A percentile compares a stretch with the other conserved stretches of the same genome.
phyloP scores from a whole-genome alignment of 768 basidiomycete genomes.

The Xerocomus spinulosus region DNA sequence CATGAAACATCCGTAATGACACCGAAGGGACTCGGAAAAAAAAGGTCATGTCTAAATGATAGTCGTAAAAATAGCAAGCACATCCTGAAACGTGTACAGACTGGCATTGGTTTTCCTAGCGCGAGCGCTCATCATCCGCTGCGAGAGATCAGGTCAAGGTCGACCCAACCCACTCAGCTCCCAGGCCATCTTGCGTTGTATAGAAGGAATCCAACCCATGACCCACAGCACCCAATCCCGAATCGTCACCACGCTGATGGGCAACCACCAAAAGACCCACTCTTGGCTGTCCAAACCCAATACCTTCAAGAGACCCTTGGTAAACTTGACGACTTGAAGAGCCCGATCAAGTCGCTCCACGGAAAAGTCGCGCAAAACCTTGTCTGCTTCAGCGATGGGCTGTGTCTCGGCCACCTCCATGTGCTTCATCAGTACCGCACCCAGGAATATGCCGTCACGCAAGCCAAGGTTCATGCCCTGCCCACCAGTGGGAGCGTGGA shows the following conservation, averaged over 20 bases:
- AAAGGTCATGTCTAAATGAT: too few species aligned
- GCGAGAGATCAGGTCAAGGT: too few species aligned
- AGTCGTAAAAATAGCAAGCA: too few species aligned
- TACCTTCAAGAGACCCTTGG: conserved; percentile 32
- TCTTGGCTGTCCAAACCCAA: conserved; percentile 17
- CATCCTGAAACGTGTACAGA: too few species aligned
- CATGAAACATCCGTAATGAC: too few species aligned
- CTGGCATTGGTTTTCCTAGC: too few species aligned
- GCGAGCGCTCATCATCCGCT: too few species aligned
- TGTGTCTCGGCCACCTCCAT: conserved; percentile 15
- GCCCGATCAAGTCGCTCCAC: conserved; percentile 36
- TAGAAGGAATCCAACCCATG: conserved; percentile 15
- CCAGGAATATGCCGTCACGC: conserved; percentile 48
- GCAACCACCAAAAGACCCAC: conserved; percentile 26
- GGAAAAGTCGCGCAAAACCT: conserved; percentile 35
- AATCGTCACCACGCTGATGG: conserved; percentile 22
- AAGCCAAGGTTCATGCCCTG: conserved; percentile 60
- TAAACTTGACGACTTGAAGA: conserved; percentile 39
- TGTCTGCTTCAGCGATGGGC: conserved; percentile 24
- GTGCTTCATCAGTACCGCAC: conserved; percentile 38
- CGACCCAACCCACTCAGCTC: conserved; percentile 26
- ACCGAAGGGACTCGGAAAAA: too few species aligned
- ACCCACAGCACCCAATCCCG: conserved; percentile 28
- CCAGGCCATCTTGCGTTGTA: conserved; percentile 20
- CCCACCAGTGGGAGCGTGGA: conserved; percentile 53